Evolutionary conservation across 352 stramenopile species (phyloP).

Genomic region (Phytophthora kernoviae): DNA sequence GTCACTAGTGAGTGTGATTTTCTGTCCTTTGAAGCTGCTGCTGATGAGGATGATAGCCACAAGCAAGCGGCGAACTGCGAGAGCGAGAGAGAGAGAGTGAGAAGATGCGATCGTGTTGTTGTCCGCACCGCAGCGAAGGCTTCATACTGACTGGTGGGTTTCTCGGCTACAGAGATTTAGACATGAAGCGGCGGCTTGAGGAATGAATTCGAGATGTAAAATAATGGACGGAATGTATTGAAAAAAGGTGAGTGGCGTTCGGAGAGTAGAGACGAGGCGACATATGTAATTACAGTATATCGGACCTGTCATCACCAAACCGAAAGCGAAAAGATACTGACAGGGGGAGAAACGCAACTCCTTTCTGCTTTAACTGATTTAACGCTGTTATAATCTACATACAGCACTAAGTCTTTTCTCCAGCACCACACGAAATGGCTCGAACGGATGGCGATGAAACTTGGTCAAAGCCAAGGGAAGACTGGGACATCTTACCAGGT

Average conservation of each 20-base stretch:
- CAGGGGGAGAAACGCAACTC: no score
- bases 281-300: no score
- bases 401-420: no score
- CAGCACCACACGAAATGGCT: no score
- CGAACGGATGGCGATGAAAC: neutral
- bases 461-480: neutral
- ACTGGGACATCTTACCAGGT: neutral
- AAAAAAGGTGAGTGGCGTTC: no score
- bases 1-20: conserved; percentile 21
- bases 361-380: no score
- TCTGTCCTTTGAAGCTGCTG: conserved; percentile 49
- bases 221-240: conserved; percentile 2
- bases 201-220: conserved; percentile 22
- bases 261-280: no score
- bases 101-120: conserved; percentile 46
- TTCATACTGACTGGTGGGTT: conserved; percentile 2
- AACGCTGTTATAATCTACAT: no score
- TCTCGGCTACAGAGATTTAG: no score
- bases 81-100: conserved; percentile 54
- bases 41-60: conserved; percentile 55
- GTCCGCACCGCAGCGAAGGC: conserved; percentile 28
- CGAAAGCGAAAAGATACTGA: no score
- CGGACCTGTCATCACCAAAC: no score
- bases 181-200: no score
- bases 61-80: conserved; percentile 48